phyloP scores from a whole-genome alignment of 2,329 filamentous ascomycete species.

The Ophiocordyceps unilateralis region DNA sequence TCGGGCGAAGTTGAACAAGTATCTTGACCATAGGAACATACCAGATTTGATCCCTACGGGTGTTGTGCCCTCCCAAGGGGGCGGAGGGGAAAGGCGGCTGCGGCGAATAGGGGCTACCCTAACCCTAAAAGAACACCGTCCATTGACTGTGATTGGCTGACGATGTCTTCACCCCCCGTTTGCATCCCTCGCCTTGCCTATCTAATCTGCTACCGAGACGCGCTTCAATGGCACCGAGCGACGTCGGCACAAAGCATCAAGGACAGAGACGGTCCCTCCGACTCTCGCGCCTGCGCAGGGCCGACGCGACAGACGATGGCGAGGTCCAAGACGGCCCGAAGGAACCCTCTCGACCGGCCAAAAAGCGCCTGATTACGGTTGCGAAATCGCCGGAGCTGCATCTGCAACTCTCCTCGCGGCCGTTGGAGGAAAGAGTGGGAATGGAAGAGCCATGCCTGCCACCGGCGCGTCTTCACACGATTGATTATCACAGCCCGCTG shows the following conservation, averaged over 20 bases:
- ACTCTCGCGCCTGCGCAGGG: neutral
- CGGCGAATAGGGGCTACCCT: no score
- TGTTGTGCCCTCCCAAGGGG: no score
- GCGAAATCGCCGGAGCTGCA: neutral
- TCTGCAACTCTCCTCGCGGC: conserved; percentile 2
- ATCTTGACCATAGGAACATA: no score
- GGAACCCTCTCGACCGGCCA: neutral
- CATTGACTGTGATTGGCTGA: neutral
- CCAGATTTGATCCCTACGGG: no score
- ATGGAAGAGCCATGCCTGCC: conserved; percentile 3
- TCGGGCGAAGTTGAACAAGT: no score
- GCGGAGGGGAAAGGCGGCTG: no score
- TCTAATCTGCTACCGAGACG: neutral
- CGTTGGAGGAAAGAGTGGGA: no score
- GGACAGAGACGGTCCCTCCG: neutral
- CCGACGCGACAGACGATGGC: neutral
- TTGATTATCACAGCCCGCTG: conserved; percentile 30
- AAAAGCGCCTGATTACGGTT: conserved; percentile 3
- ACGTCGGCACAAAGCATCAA: no score
- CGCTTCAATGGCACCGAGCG: neutral
- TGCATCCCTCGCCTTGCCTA: no score
- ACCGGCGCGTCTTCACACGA: conserved; percentile 5
- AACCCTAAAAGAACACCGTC: no score
- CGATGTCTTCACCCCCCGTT: neutral
- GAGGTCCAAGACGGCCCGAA: neutral